Conservation (phyloP, 78 protist species). For the Anaeramoeba flamelloides region DNA sequence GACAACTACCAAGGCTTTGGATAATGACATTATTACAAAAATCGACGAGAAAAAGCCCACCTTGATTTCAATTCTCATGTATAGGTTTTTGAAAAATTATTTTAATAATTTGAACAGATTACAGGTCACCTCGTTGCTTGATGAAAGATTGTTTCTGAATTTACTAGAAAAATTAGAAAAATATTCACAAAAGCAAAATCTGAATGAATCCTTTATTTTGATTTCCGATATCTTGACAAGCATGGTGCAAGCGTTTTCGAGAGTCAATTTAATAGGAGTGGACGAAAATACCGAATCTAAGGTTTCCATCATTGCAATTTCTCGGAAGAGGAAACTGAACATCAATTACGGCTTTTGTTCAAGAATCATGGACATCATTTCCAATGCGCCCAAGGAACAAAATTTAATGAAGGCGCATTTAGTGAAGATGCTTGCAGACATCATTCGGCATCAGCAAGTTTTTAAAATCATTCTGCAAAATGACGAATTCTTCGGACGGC, state of each 20-base stretch:
- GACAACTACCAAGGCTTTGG: no score
- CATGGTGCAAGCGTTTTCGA: background rate
- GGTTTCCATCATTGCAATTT: background rate
- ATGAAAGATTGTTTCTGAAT: background rate
- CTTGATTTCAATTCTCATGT: background rate
- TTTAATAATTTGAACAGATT: background rate
- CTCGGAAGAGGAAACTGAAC: background rate
- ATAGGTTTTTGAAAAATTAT: background rate
- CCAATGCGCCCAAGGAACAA: background rate
- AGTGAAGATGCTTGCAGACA: background rate
- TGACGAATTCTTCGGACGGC: background rate
- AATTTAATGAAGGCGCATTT: background rate
- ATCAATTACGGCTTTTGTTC: background rate
- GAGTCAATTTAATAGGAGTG: background rate
- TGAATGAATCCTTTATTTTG: background rate
- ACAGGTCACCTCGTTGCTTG: background rate
- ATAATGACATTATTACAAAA: no score
- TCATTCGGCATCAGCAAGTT: background rate
- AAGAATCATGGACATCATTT: background rate
- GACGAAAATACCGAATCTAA: background rate
- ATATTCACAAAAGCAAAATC: background rate
- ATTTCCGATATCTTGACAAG: background rate
- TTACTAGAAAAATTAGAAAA: background rate
- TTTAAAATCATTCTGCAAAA: background rate
- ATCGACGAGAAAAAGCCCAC: background rate